Evolutionary conservation across 2,329 filamentous ascomycete genomes (phyloP).

Genomic region (Biscogniauxia marginata): DNA sequence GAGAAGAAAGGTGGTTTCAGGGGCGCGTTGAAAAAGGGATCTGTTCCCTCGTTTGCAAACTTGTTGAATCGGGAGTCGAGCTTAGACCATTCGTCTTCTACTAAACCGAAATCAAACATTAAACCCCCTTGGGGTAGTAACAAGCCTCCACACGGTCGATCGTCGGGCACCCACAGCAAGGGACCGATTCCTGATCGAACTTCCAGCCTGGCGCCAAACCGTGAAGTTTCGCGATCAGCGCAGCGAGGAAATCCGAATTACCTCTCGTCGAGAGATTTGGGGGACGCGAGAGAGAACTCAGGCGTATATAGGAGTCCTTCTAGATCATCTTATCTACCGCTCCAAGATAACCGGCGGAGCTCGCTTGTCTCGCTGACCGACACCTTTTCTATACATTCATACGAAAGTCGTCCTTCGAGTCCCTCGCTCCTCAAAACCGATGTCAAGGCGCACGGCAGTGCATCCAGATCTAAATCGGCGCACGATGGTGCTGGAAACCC

Average conservation of each 20-base stretch:
- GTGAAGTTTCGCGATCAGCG: slow-evolving; percentile 36
- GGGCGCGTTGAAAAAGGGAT: slow-evolving; percentile 51
- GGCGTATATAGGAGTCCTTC: slow-evolving; percentile 41
- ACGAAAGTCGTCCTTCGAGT: slow-evolving; percentile 42
- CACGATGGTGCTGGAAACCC: slow-evolving; percentile 8
- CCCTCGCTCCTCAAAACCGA: slow-evolving; percentile 33
- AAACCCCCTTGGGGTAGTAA: slow-evolving; percentile 27
- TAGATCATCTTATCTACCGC: slow-evolving; percentile 48
- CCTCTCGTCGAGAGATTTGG: slow-evolving; percentile 40
- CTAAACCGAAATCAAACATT: slow-evolving; percentile 17
- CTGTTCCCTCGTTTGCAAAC: slow-evolving; percentile 45
- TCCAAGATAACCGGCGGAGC: slow-evolving; percentile 50
- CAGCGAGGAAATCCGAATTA: slow-evolving; percentile 39
- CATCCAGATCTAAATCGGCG: slow-evolving; percentile 14
- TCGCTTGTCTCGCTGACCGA: slow-evolving; percentile 58
- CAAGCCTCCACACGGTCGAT: slow-evolving; percentile 20
- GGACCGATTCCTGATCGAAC: slow-evolving; percentile 31
- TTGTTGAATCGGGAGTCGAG: slow-evolving; percentile 49
- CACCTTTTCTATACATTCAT: slow-evolving; percentile 50
- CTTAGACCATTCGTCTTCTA: slow-evolving; percentile 24
- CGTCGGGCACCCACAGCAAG: slow-evolving; percentile 23
- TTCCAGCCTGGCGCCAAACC: slow-evolving; percentile 31
- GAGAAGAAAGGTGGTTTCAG: slow-evolving; percentile 50
- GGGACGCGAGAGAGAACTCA: slow-evolving; percentile 23
- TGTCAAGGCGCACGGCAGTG: slow-evolving; percentile 3